These are phyloP conservation scores for Moesziomyces globuligerus DNA, from an alignment of 1,284 basidiomycete species.

Conservation along the genomic window DNA sequence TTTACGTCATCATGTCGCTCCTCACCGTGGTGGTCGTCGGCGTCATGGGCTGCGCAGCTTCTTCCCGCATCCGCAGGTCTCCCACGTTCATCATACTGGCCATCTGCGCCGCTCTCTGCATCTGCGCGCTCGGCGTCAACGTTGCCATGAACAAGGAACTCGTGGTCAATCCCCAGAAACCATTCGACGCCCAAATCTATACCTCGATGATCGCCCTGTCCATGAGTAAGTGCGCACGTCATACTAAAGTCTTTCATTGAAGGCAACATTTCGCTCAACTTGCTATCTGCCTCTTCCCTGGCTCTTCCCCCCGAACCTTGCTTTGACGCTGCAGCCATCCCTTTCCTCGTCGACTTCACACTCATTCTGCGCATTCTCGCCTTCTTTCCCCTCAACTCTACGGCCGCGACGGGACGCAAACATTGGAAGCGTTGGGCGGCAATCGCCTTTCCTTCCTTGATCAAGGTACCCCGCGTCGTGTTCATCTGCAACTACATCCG, in stretches of 20 bases:
- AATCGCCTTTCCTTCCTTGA: slow-evolving; percentile 20
- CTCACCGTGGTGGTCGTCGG: slow-evolving; percentile 14
- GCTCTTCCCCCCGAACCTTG: not conserved
- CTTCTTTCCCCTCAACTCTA: slow-evolving; percentile 21
- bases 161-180: slow-evolving; percentile 18
- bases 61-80: slow-evolving; percentile 13
- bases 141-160: slow-evolving; percentile 21
- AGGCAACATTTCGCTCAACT: not conserved
- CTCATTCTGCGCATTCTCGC: slow-evolving; percentile 26
- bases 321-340: slow-evolving; percentile 13
- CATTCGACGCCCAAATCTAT: slow-evolving; percentile 18
- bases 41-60: slow-evolving; percentile 26
- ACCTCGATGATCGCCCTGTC: slow-evolving; percentile 17
- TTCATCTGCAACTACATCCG: slow-evolving; percentile 26
- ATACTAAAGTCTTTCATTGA: not conserved
- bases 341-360: slow-evolving; percentile 29
- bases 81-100: slow-evolving; percentile 19
- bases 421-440: slow-evolving; percentile 16
- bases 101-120: slow-evolving; percentile 7
- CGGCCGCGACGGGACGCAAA: slow-evolving; percentile 6
- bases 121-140: slow-evolving; percentile 13
- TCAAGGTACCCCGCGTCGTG: slow-evolving; percentile 70
- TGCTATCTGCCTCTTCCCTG: too few relatives aligned
- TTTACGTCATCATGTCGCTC: slow-evolving; percentile 27
- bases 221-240: slow-evolving; percentile 10